Base-by-base conservation (phyloP, 2,329 filamentous ascomycete species). In the Neocucurbitaria cava region DNA sequence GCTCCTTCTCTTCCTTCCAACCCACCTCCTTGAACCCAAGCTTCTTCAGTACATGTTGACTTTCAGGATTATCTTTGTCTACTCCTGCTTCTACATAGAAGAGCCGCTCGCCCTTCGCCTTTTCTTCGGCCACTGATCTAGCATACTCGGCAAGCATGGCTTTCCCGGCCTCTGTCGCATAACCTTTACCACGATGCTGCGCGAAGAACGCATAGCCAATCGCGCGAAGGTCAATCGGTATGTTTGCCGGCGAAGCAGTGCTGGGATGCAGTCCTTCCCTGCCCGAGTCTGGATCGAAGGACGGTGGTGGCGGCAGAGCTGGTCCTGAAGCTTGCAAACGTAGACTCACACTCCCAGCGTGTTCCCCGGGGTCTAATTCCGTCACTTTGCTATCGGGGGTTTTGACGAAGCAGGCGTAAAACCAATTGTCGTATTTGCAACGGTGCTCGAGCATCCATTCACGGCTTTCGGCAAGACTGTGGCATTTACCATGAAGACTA, bases 81-180 rank as follows among this genome's bases (percentile, higher is more conserved):
- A 70, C 68, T 2, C 52, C 52, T 1, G 58, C 69, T 50, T 72
- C 69, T 2, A 72, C 26, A 31, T 70, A 73, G 9, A 60, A 61
- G 15, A 56, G 5, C 33, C 48, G 24, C n/a, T 47, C 47, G 1
- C 50, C 52, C 31, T 54, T 46, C 4, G 26, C 42, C 15, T 46
- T 24, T 18, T 49, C 49, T 20, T 40, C 49, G 8, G 43, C 28
- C 11, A 55, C 45, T 10, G 24, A 44, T 5, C 24, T 47, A 1
- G 45, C 43, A 18, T 70, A 72, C 1, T 51, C 59, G 11, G 52
- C 42, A 1, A 73, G 1, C 3, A 72, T 3, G 7, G 47, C 68
- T 2, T 46, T 26, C 3, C 39, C 53, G 7, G 69, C 64, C 55
- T 73, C 70, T 0, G 68, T 73, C 3, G 62, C 69, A 36, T 70